Evolutionary conservation across 2,329 filamentous ascomycete genomes (phyloP).

Genomic region (Sclerotinia minor): DNA sequence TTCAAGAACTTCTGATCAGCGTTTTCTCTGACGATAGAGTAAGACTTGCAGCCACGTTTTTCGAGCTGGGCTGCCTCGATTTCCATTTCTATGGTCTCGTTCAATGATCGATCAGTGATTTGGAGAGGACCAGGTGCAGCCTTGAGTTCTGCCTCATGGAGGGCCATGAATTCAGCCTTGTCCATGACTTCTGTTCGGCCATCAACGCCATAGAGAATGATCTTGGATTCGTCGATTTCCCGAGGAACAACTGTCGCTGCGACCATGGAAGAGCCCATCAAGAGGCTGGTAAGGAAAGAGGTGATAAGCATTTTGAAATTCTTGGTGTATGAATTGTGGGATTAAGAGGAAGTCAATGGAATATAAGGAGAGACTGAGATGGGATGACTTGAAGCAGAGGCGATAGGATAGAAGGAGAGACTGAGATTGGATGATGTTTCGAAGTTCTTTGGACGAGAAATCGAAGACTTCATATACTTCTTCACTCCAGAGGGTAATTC

Average conservation of each 20-base stretch:
- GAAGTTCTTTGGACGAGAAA: background rate
- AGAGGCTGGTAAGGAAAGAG: constrained; percentile 11
- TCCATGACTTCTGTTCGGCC: constrained; percentile 19
- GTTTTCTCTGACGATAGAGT: background rate
- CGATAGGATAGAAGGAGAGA: constrained; percentile 4
- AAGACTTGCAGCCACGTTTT: constrained; percentile 10
- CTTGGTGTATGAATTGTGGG: background rate
- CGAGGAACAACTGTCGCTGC: background rate
- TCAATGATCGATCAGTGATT: background rate
- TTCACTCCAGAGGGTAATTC: too few relatives aligned
- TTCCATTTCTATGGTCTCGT: background rate
- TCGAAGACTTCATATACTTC: constrained; percentile 11
- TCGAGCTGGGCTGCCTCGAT: background rate
- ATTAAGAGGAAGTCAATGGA: background rate
- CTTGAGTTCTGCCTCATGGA: background rate
- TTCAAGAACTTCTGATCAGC: background rate
- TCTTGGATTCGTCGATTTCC: background rate
- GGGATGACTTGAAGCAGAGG: background rate
- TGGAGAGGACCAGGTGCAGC: background rate
- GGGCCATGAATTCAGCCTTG: constrained; percentile 11
- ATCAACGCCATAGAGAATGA: constrained; percentile 10
- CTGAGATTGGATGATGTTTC: constrained; percentile 9
- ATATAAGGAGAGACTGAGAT: constrained; percentile 10
- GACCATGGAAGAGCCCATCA: constrained; percentile 11
- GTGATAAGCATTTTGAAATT: constrained; percentile 12